Conservation (phyloP, 2,329 filamentous ascomycete species). For the Pseudocercospora fuligena region DNA sequence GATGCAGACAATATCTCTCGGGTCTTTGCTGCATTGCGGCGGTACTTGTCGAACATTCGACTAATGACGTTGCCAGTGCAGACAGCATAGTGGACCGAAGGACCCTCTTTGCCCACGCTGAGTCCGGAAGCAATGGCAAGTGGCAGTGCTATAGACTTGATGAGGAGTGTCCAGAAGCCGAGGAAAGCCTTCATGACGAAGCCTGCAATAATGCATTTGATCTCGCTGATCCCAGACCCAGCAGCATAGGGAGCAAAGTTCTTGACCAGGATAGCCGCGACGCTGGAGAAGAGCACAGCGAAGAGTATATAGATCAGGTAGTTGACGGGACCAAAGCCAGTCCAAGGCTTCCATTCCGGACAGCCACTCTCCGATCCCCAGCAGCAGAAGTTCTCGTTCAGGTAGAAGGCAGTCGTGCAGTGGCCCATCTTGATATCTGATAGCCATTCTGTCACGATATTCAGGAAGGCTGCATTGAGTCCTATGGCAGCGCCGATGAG, state of each 20-base stretch:
- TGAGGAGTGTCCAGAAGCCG: constrained; percentile 85
- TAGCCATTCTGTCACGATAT: constrained; percentile 96
- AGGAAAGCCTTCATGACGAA: constrained; percentile 99
- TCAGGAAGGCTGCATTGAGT: constrained; percentile 87
- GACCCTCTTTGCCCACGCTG: constrained; percentile 95
- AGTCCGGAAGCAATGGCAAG: constrained; percentile 91
- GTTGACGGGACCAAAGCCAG: constrained; percentile 74
- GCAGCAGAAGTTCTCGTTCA: constrained; percentile 97
- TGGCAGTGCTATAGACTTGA: constrained; percentile 90
- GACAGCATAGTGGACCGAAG: constrained; percentile 98
- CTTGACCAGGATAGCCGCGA: constrained; percentile 83
- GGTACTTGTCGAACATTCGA: constrained; percentile 89
- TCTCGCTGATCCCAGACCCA: constrained; percentile 95
- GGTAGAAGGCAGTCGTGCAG: constrained; percentile 92
- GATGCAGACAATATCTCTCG: constrained; percentile 93
- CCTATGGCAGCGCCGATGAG: constrained; percentile 92
- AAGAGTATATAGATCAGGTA: constrained; percentile 88
- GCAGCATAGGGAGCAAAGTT: constrained; percentile 94
- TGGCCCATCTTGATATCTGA: constrained; percentile 95
- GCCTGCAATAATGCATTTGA: constrained; percentile 98
- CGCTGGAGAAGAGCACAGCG: constrained; percentile 75
- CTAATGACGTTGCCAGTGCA: constrained; percentile 98
- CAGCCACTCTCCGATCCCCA: constrained; percentile 95
- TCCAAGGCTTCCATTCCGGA: constrained; percentile 88
- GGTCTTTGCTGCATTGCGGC: constrained; percentile 88